Evolutionary conservation across 1,139 yeast species (phyloP).

Genomic region (Yamadazyma jaroonii): DNA sequence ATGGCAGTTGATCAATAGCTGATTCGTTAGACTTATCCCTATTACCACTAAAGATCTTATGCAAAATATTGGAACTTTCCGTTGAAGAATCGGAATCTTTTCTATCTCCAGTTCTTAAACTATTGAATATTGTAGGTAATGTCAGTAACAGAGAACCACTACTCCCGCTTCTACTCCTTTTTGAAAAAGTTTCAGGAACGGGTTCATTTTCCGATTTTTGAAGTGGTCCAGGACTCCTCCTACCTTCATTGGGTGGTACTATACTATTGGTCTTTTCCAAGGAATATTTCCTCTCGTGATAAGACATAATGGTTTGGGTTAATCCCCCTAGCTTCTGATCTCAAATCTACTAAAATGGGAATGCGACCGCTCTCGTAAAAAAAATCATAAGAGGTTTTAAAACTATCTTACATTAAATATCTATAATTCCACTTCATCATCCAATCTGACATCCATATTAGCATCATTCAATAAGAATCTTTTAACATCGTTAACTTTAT

Average conservation of each 20-base stretch:
- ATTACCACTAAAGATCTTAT: conserved; percentile 10
- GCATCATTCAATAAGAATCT: conserved; percentile 41
- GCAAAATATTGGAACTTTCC: conserved; percentile 9
- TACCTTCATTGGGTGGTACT: background rate
- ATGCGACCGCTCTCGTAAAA: background rate
- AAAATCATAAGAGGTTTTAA: background rate
- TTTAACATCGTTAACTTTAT: conserved; percentile 82
- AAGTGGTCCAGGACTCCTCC: conserved; percentile 2
- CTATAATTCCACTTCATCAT: conserved; percentile 23
- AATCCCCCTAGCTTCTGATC: background rate
- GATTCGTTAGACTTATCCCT: conserved; percentile 13
- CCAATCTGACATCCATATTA: conserved; percentile 38
- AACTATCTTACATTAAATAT: background rate
- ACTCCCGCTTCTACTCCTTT: conserved; percentile 9
- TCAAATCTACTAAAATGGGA: background rate
- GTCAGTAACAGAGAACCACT: conserved; percentile 22
- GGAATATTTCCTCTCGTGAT: background rate
- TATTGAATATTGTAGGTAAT: conserved; percentile 19
- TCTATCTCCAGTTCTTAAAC: conserved; percentile 21
- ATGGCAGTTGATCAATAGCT: conserved; percentile 4
- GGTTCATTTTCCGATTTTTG: background rate
- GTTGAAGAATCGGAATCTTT: conserved; percentile 10
- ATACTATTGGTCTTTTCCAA: conserved; percentile 1
- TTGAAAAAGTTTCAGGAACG: background rate
- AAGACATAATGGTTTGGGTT: background rate